Percentiles rank a stretch among this genome's conserved stretches.
phyloP scores from a whole-genome alignment of 2,329 filamentous ascomycete genomes.

The Xylaria sp. region DNA sequence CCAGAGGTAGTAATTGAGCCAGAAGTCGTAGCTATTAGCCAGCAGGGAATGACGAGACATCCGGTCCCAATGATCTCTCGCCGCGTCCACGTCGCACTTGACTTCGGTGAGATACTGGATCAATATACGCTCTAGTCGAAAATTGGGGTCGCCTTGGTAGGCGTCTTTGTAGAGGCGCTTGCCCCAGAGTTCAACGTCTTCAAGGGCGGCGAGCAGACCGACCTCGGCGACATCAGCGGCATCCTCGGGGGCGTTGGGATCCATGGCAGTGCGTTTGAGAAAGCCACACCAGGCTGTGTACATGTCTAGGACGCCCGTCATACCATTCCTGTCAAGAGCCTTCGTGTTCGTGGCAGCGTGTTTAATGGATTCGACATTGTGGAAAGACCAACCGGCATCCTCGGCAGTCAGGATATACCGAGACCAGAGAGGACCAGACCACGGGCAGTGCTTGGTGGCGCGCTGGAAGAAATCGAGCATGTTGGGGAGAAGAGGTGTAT shows the following conservation, averaged over 20 bases:
- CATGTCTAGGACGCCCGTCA: conserved; percentile 89
- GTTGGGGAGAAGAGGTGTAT: conserved; percentile 54
- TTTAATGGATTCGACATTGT: conserved; percentile 88
- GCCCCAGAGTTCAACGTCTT: conserved; percentile 84
- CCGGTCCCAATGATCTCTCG: conserved; percentile 79
- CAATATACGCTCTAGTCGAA: conserved; percentile 88
- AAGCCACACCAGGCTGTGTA: conserved; percentile 96
- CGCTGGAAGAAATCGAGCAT: conserved; percentile 79
- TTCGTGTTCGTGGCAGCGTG: conserved; percentile 89
- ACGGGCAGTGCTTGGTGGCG: conserved; percentile 90
- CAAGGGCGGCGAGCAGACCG: conserved; percentile 84
- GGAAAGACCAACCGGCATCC: conserved; percentile 77
- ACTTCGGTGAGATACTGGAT: conserved; percentile 92
- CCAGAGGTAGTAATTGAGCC: conserved; percentile 91
- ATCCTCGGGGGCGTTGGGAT: conserved; percentile 77
- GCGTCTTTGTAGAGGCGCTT: conserved; percentile 76
- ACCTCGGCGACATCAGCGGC: conserved; percentile 90
- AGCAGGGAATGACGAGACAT: conserved; percentile 72
- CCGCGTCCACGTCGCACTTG: conserved; percentile 79
- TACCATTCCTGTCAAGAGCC: conserved; percentile 83
- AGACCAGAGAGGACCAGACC: conserved; percentile 91
- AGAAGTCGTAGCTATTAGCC: conserved; percentile 88
- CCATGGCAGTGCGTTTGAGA: conserved; percentile 84
- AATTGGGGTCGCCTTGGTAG: conserved; percentile 88
- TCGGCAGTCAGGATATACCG: conserved; percentile 88